Conservation (phyloP, 23 red algal genomes). For the Pyropia yezoensis region DNA sequence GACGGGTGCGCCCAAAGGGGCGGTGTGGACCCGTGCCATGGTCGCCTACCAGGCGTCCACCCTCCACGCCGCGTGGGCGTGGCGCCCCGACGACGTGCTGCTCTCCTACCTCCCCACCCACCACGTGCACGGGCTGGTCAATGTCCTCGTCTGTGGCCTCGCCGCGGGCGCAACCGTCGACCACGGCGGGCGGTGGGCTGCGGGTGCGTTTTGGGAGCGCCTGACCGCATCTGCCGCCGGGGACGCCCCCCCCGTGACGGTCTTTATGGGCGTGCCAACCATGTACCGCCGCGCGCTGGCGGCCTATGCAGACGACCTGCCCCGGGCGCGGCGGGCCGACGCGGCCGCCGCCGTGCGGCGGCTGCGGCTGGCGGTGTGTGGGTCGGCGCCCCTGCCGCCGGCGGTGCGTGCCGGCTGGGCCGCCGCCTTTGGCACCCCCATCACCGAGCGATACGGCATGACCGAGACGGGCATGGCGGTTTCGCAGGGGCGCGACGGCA, state of each 20-base stretch:
- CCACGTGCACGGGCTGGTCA: constrained; percentile 85
- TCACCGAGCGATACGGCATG: constrained; percentile 92
- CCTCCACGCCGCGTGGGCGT: constrained; percentile 32
- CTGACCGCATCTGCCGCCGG: constrained; percentile 9
- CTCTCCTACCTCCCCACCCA: constrained; percentile 78
- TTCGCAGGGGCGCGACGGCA: constrained; percentile 29
- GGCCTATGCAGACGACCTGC: constrained; percentile 12
- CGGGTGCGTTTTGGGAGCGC: constrained; percentile 27
- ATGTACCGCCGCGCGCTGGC: constrained; percentile 67
- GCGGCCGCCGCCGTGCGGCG: constrained; percentile 25
- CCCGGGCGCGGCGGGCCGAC: background rate
- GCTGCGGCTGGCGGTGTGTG: constrained; percentile 77
- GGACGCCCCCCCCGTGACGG: constrained; percentile 25
- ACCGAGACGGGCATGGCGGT: constrained; percentile 79
- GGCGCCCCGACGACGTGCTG: constrained; percentile 40
- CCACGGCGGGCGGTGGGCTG: constrained; percentile 29
- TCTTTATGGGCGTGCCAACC: constrained; percentile 90
- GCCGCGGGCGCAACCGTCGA: constrained; percentile 51
- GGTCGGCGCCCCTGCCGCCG: constrained; percentile 57
- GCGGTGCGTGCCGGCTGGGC: constrained; percentile 43
- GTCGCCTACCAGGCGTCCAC: constrained; percentile 51
- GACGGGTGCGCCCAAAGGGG: constrained; percentile 92
- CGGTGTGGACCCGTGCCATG: constrained; percentile 76
- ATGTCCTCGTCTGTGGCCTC: constrained; percentile 44
- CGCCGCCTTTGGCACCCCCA: constrained; percentile 34